Evolutionary conservation across 2,329 filamentous ascomycete species (phyloP).

Genomic region (Ophiocordyceps camponoti-floridani): DNA sequence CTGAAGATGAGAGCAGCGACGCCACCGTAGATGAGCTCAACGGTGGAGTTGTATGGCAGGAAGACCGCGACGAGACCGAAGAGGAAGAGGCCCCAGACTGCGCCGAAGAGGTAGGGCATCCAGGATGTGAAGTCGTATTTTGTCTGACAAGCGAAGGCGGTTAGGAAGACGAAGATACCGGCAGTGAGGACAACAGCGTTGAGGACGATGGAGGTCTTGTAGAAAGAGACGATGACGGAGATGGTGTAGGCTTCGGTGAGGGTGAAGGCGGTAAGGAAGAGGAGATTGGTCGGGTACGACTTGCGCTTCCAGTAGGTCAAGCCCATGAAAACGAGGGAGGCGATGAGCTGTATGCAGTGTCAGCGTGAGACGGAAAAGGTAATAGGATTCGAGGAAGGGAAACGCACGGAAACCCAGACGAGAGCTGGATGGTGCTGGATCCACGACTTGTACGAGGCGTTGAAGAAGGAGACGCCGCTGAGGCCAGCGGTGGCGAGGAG

Average conservation of each 20-base stretch:
- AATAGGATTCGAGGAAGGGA: not conserved
- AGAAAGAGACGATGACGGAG: conserved; percentile 83
- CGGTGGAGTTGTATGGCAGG: conserved; percentile 65
- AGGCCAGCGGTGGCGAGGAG: conserved; percentile 69
- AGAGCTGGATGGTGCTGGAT: conserved; percentile 71
- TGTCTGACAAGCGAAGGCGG: conserved; percentile 84
- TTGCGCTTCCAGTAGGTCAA: conserved; percentile 92
- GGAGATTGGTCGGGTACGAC: conserved; percentile 82
- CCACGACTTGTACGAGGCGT: conserved; percentile 60
- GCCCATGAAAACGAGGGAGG: conserved; percentile 67
- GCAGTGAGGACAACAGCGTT: conserved; percentile 80
- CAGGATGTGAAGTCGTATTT: conserved; percentile 97
- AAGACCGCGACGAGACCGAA: conserved; percentile 89
- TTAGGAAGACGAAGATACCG: conserved; percentile 63
- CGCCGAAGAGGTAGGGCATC: conserved; percentile 89
- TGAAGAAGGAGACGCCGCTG: conserved; percentile 76
- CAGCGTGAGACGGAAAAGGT: conserved; percentile 2
- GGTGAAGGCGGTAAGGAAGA: conserved; percentile 85
- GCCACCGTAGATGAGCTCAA: conserved; percentile 74
- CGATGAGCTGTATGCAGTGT: conserved; percentile 39
- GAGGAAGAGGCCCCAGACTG: conserved; percentile 74
- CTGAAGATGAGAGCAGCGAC: conserved; percentile 77
- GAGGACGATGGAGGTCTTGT: conserved; percentile 66
- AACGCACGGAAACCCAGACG: conserved; percentile 61
- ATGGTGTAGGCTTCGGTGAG: conserved; percentile 85